phyloP scores from a whole-genome alignment of 2,329 filamentous ascomycete genomes.

The Exophiala viscosa region DNA sequence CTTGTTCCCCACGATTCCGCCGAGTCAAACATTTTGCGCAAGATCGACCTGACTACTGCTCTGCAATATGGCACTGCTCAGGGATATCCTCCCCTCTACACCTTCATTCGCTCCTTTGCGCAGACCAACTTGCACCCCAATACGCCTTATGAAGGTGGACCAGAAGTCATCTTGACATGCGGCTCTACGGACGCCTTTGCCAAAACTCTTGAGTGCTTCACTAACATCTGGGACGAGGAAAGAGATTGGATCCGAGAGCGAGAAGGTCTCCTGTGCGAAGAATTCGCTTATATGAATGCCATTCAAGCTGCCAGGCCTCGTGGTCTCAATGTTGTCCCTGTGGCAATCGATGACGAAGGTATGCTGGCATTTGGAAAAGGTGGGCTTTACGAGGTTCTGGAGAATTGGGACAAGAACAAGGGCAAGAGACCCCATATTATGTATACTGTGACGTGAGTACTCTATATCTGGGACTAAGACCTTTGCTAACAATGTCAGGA shows the following conservation, averaged over 20 bases:
- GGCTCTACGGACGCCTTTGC: slow-evolving; percentile 81
- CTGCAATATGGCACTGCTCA: slow-evolving; percentile 82
- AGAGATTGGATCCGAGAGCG: slow-evolving; percentile 64
- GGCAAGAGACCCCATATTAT: slow-evolving; percentile 77
- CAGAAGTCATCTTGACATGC: slow-evolving; percentile 73
- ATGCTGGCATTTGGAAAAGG: slow-evolving; percentile 72
- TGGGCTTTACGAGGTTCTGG: slow-evolving; percentile 71
- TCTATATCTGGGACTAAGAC: background rate
- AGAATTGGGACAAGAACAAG: slow-evolving; percentile 72
- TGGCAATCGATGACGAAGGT: slow-evolving; percentile 73
- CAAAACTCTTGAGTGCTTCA: slow-evolving; percentile 73
- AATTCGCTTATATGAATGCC: slow-evolving; percentile 76
- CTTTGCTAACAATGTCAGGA: slow-evolving; percentile 45
- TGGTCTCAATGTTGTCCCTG: slow-evolving; percentile 68
- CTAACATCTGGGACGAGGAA: slow-evolving; percentile 68
- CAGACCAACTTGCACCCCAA: slow-evolving; percentile 74
- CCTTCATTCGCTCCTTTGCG: slow-evolving; percentile 75
- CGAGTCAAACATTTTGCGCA: slow-evolving; percentile 58
- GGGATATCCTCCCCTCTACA: slow-evolving; percentile 74
- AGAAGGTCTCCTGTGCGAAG: slow-evolving; percentile 75
- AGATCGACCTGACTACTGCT: slow-evolving; percentile 76
- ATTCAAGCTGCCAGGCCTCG: slow-evolving; percentile 63
- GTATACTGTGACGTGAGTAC: slow-evolving; percentile 83
- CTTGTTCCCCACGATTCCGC: slow-evolving; percentile 66
- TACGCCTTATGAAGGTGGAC: slow-evolving; percentile 71